Evolutionary conservation across 441 rosid species (phyloP), one percentile per base, ranked within the genome.

Genomic region (Euphorbia schlechtendalii): DNA sequence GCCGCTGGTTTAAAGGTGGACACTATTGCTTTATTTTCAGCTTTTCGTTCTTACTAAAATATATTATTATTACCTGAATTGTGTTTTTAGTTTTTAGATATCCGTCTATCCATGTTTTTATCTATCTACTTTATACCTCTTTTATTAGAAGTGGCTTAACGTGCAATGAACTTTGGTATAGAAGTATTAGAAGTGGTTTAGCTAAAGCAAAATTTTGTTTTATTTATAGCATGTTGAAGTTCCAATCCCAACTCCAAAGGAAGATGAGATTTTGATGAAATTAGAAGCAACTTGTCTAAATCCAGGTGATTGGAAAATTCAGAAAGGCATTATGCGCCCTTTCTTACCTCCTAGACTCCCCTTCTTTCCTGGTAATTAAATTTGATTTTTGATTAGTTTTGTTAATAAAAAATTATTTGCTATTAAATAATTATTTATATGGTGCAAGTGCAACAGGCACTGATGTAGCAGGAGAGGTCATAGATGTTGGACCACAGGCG

Each of bases 391-490:
- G 18, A 18, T 34, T 34, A 10, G 20, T n/a, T 63, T 51, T 18
- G 22, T 30, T 12, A 12, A 11, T 43, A 14, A 17, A 11, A 20
- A 0, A 18, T 24, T 61, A 17, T 46, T 3, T 36, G 69, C 78
- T 89, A 0, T 83, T 85, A 73, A 82, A 82, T 65, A 86, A 22
- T 8, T 20, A 2, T 22, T 2, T 0, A 14, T 20, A n/a, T 52
- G 8, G 8, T 21, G 25, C 18, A 30, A 48, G 27, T 69, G 71
- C 67, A 62, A 61, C 76, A 89, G 93, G 71, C 74, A 77, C 83
- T 27, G 96, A 89, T 78, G 80, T 85, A 21, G 84, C 91, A 40
- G 96, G 93, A 71, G 96, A 89, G 63, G 83, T 86, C 18, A 25
- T 86, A 14, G 78, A 68, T 74, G 82, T 82, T 74, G 96, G 96